These are phyloP conservation scores for Dendrostoma leiphaemia DNA, from an alignment of 2,329 filamentous ascomycete genomes.

Conservation along the genomic window DNA sequence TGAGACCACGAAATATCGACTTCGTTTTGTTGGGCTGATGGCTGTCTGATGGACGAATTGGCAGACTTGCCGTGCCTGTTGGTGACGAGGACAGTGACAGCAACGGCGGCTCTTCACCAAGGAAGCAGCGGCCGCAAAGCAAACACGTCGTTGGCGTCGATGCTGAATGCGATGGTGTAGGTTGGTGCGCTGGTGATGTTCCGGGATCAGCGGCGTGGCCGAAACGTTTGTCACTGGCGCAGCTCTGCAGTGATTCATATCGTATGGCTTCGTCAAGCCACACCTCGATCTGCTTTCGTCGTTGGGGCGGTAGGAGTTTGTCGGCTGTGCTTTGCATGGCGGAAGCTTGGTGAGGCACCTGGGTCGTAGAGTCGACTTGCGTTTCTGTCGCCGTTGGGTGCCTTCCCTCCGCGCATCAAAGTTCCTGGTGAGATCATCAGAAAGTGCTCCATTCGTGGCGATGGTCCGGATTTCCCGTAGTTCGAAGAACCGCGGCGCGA, in stretches of 20 bases:
- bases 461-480: background rate
- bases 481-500: too few species aligned
- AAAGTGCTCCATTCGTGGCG: background rate
- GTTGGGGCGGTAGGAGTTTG: slow-evolving; percentile 5
- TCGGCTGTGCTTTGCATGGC: background rate
- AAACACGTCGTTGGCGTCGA: background rate
- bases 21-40: background rate
- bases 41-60: background rate
- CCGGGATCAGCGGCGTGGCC: slow-evolving; percentile 3
- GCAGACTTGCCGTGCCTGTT: background rate
- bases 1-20: slow-evolving; percentile 6
- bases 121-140: slow-evolving; percentile 9
- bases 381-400: background rate
- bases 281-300: slow-evolving; percentile 13
- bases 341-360: too few species aligned
- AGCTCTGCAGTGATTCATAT: background rate
- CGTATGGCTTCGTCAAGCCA: slow-evolving; percentile 8
- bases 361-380: background rate
- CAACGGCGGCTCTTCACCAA: background rate
- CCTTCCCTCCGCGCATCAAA: background rate
- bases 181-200: background rate
- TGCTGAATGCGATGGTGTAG: background rate
- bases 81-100: background rate
- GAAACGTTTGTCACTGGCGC: background rate
- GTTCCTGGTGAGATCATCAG: background rate